Percentiles rank a stretch among this genome's conserved stretches.
phyloP scores from a whole-genome alignment of 208 protist species.

The Leishmania amazonensis region DNA sequence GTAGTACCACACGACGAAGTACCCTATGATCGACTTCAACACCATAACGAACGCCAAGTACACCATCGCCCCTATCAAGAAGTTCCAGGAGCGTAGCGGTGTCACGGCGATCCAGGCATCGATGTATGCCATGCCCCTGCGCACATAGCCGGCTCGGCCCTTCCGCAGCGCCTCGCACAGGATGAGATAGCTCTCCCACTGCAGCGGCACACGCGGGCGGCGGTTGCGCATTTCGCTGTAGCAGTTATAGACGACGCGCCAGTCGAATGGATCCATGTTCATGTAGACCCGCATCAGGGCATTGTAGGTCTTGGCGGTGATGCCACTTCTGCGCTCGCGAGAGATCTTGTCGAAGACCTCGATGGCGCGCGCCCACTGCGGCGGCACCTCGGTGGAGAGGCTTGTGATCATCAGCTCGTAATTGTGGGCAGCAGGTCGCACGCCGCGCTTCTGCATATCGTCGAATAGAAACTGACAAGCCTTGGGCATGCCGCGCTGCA shows the following conservation, averaged over 20 bases:
- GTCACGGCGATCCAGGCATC: slow-evolving; percentile 85
- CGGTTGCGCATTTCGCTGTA: slow-evolving; percentile 81
- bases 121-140: slow-evolving; percentile 67
- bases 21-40: slow-evolving; percentile 52
- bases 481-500: slow-evolving; percentile 66
- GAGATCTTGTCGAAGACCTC: slow-evolving; percentile 84
- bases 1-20: slow-evolving; percentile 46
- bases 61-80: slow-evolving; percentile 46
- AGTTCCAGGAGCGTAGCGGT: slow-evolving; percentile 57
- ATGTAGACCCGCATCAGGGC: slow-evolving; percentile 86
- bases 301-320: slow-evolving; percentile 82
- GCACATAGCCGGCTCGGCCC: slow-evolving; percentile 64
- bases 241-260: slow-evolving; percentile 90
- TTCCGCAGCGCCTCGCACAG: slow-evolving; percentile 66
- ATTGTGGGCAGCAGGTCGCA: slow-evolving; percentile 49
- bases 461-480: slow-evolving; percentile 70
- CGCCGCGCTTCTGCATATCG: slow-evolving; percentile 67
- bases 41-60: slow-evolving; percentile 61
- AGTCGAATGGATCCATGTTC: slow-evolving; percentile 91
- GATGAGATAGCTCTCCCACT: slow-evolving; percentile 85
- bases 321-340: slow-evolving; percentile 36
- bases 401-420: slow-evolving; percentile 85
- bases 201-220: slow-evolving; percentile 62
- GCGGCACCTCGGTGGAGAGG: slow-evolving; percentile 62
- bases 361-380: slow-evolving; percentile 83